A percentile compares a stretch with the other conserved stretches of the same genome.
phyloP scores from a whole-genome alignment of 345 rosid species.

The Hibiscus mutabilis region DNA sequence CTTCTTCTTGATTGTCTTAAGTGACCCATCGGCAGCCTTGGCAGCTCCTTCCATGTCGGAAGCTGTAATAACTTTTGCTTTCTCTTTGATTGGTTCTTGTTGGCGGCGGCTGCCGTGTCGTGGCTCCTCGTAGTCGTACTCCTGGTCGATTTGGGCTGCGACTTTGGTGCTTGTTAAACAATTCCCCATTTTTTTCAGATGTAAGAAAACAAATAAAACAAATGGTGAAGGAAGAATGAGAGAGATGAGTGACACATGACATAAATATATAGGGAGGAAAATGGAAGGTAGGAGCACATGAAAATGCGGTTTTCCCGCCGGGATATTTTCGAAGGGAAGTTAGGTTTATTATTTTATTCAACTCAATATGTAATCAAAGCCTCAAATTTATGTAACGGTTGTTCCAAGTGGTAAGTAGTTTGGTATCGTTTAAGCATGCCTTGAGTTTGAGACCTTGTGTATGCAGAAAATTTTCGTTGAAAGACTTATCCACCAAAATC shows the following conservation, averaged over 20 bases:
- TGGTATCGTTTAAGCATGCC: too few species aligned
- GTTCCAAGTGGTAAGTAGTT: too few species aligned
- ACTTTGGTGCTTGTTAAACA: constrained; percentile 18
- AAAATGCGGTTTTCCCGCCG: constrained; percentile 45
- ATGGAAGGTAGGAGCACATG: constrained; percentile 35
- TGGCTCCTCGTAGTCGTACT: background rate
- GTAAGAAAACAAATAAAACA: background rate
- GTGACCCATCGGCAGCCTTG: background rate
- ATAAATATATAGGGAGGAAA: background rate
- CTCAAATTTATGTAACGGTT: too few species aligned
- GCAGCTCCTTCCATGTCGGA: background rate
- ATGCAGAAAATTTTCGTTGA: too few species aligned
- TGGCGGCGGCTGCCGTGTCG: background rate
- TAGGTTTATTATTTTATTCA: background rate
- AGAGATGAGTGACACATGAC: constrained; percentile 6
- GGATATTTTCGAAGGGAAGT: constrained; percentile 7
- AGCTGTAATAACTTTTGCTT: background rate
- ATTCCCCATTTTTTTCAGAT: constrained; percentile 32
- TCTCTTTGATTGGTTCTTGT: background rate
- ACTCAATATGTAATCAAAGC: background rate
- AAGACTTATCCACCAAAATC: too few species aligned
- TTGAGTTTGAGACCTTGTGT: too few species aligned
- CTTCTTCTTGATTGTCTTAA: constrained; percentile 9
- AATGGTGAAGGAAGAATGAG: constrained; percentile 8
- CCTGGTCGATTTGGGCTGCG: constrained; percentile 8